Evolutionary conservation across 2,329 filamentous ascomycete species (phyloP), one percentile per base, ranked within the genome.

Genomic region (Niveomyces coronatus): DNA sequence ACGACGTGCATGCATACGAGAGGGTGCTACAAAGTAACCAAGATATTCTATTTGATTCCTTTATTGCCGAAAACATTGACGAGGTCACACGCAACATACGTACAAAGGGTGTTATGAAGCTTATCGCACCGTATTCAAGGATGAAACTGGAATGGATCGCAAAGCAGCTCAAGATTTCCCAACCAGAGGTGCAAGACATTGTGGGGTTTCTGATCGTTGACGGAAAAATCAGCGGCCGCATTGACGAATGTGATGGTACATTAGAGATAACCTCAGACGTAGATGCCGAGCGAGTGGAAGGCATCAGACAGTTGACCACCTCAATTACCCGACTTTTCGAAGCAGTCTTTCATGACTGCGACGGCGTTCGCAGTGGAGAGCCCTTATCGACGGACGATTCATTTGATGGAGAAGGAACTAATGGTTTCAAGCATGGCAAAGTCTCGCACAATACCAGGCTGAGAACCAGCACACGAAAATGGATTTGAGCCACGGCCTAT

Each of bases 31-130:
- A 85, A 52, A 79, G 79, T 53, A 93, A 95, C 64, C 81, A 80
- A 52, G 91, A 95, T 54, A 79, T 98, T 18, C 70, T 96, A 27
- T 78, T 82, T 10, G 91, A 98, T 57, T 80, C 85, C 0, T 98
- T 96, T 64, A 98, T 98, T 50, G 89, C 89, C 19, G 91, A 96
- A 63, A 96, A 98, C 57, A 98, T 98, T 49, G 91, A 96, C 60
- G 91, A 98, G 63, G 89, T 98, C 41, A 98, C 89, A 37, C 84
- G 91, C 30, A 95, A 91, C 60, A 94, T 98, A 82, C 84, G 91
- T 39, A 96, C 88, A 47, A 95, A 95, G 68, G 89, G 88, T 1
- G 79, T 96, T 9, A 66, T 94, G 46, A 94, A 91, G 63, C 70
- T 96, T 17, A 91, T 96, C 46, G 87, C 87, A 4, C 91, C 91